These are phyloP conservation scores for Candida piceae DNA, from an alignment of 805 yeast genomes.

Conservation along the genomic window DNA sequence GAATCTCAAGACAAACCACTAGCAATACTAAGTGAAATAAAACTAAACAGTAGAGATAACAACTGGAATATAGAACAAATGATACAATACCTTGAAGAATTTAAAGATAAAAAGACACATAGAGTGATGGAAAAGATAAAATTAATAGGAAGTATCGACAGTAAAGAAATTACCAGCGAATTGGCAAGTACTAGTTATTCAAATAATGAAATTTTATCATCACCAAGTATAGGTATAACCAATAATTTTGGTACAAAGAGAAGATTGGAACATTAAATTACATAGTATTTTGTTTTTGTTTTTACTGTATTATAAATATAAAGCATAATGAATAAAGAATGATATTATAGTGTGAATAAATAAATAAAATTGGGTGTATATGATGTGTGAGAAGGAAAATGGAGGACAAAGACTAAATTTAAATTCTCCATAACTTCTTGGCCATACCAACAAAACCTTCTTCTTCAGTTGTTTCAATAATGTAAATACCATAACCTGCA, in stretches of 20 bases:
- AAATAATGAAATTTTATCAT: too few relatives aligned
- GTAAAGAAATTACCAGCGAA: neutral
- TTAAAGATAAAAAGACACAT: too few relatives aligned
- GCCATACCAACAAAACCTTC: constrained; percentile 52
- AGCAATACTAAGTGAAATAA: too few relatives aligned
- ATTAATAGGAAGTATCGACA: too few relatives aligned
- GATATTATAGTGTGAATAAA: neutral
- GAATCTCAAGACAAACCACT: constrained; percentile 15
- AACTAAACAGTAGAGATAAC: too few relatives aligned
- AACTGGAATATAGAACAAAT: too few relatives aligned
- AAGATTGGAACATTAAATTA: constrained; percentile 2
- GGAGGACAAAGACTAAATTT: neutral
- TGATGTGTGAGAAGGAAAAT: too few relatives aligned
- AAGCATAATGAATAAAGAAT: neutral
- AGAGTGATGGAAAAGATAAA: neutral
- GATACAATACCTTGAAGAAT: too few relatives aligned
- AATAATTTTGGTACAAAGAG: constrained; percentile 1
- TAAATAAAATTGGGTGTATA: neutral
- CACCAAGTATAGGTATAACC: too few relatives aligned
- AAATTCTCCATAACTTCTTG: constrained; percentile 32
- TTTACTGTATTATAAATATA: too few relatives aligned
- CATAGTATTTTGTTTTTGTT: too few relatives aligned
- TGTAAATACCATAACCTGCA: constrained; percentile 67
- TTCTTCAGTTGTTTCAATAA: constrained; percentile 59
- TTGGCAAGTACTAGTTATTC: neutral